Conservation (phyloP, 2,329 filamentous ascomycete species). For the Didymella pinodella region DNA sequence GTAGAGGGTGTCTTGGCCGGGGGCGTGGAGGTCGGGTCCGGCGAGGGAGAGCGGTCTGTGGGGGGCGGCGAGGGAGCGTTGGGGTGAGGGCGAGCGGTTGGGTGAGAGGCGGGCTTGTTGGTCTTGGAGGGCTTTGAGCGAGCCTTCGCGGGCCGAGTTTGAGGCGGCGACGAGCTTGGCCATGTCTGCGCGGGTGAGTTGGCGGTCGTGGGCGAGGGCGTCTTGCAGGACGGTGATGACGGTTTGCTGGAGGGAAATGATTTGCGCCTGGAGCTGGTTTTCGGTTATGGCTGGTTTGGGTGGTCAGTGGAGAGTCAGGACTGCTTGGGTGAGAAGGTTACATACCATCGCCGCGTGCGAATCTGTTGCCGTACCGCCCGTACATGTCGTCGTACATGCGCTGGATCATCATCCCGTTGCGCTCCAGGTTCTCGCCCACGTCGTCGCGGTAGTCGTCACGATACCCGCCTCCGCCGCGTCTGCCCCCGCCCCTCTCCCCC, state of each 20-base stretch:
- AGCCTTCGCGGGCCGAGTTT: constrained; percentile 52
- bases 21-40: neutral
- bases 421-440: constrained; percentile 43
- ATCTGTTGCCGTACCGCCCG: constrained; percentile 46
- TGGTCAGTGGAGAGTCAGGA: constrained; percentile 10
- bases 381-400: constrained; percentile 50
- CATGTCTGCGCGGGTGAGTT: constrained; percentile 51
- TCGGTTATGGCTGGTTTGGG: constrained; percentile 48
- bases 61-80: constrained; percentile 30
- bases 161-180: constrained; percentile 52
- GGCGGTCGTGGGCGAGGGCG: constrained; percentile 52
- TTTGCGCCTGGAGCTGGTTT: constrained; percentile 54
- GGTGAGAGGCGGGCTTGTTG: constrained; percentile 46
- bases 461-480: constrained; percentile 4
- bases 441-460: constrained; percentile 42
- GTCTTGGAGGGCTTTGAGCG: constrained; percentile 48
- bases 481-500: constrained; percentile 11
- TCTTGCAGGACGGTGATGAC: constrained; percentile 56
- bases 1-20: constrained; percentile 37
- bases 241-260: constrained; percentile 55
- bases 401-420: constrained; percentile 47
- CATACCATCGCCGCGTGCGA: constrained; percentile 52
- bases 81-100: constrained; percentile 28
- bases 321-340: neutral
- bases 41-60: constrained; percentile 23